Conservation (phyloP, 164 flowering plant species). For the Akebia trifoliata region DNA sequence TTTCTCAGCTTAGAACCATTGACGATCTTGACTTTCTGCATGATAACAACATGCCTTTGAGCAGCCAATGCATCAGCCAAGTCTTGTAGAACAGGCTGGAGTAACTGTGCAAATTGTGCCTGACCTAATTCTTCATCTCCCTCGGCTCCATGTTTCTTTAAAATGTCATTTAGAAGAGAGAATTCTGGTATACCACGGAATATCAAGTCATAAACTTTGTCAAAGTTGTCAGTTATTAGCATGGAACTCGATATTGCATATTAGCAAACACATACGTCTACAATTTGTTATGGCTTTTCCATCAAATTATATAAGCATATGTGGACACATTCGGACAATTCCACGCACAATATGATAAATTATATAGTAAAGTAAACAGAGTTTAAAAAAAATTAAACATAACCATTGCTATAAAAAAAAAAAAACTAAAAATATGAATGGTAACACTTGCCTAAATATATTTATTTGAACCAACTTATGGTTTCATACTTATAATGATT, state of each 20-base stretch:
- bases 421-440: no score
- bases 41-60: conserved; percentile 38
- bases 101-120: conserved; percentile 67
- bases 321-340: no score
- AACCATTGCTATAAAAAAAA: no score
- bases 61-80: conserved; percentile 47
- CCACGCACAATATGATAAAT: no score
- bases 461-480: no score
- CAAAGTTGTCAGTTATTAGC: neutral
- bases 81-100: conserved; percentile 63
- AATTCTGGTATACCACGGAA: conserved; percentile 37
- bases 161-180: conserved; percentile 46
- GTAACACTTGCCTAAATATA: no score
- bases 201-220: neutral
- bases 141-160: conserved; percentile 61
- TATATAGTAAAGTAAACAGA: no score
- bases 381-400: no score
- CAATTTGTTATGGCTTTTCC: no score
- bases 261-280: no score
- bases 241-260: neutral
- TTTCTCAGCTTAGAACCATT: conserved; percentile 61
- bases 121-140: conserved; percentile 63
- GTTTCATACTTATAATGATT: no score
- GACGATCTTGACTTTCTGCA: conserved; percentile 42
- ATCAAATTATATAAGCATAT: neutral